Evolutionary conservation across 352 stramenopile genomes (phyloP), one percentile per base, ranked within the genome.

Genomic region (Globisporangium nodosum): DNA sequence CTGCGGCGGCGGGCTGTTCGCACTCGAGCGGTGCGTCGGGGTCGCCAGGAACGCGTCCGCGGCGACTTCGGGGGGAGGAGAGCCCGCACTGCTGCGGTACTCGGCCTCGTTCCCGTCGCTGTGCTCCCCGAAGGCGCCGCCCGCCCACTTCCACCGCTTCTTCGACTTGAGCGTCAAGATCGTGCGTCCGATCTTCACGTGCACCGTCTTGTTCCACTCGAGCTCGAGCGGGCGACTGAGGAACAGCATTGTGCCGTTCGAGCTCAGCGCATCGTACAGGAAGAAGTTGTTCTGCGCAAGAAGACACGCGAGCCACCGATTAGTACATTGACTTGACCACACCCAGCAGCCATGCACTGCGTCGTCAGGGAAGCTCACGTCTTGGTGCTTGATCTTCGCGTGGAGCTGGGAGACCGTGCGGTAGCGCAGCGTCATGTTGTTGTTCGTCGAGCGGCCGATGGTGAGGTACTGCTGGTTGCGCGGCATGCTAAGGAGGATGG

Each of bases 201-300:
- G 81, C 47, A 88, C 74, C 1, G 76, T 74, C 61, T 92, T 90
- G 63, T 88, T 88, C 81, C 81, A 93, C 9, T 93, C 84, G 60
- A 93, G 56, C 56, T 93, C 79, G 20, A 93, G 65, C 3, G 84
- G 84, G 35, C 80, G 84, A 56, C 78, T 91, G 45, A 93, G 60
- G 52, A 93, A 93, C 39, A 93, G 63, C 84, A 93, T 93, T 20
- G 84, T 93, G 30, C 84, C 84, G 58, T 93, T 93, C n/a, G 84
- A 93, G 52, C 79, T 90, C 31, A 69, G 66, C 4, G 80, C 81
- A 56, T 93, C 84, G 59, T 74, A 85, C 13, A 93, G 67, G 31
- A 82, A 82, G 37, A 93, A 93, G 46, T 93, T 65, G 50, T 87
- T 77, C 84, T 93, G 57, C 37, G 6, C 24, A 18, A 46, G 57